Conservation (phyloP, 2,329 filamentous ascomycete genomes). For the Colletotrichum eremochloae region DNA sequence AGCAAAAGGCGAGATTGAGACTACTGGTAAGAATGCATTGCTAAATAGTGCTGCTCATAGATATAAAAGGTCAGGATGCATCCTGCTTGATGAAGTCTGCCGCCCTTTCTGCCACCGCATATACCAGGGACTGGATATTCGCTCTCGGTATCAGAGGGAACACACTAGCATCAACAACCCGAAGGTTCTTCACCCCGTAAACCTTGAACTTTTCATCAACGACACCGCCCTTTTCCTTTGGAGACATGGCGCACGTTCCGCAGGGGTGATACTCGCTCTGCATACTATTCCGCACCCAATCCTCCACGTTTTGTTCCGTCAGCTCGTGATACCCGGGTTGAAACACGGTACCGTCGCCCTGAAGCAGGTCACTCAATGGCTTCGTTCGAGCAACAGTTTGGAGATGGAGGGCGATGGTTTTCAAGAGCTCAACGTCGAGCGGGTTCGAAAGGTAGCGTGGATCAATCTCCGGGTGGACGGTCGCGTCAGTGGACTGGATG, state of each 20-base stretch:
- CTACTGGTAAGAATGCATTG: too few species aligned
- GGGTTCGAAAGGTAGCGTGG: slow-evolving; percentile 38
- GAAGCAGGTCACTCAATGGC: slow-evolving; percentile 32
- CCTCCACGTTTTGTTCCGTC: slow-evolving; percentile 27
- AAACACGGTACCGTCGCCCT: slow-evolving; percentile 18
- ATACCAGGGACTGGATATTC: slow-evolving; percentile 52
- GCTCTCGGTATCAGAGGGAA: slow-evolving; percentile 50
- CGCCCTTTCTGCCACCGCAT: slow-evolving; percentile 53
- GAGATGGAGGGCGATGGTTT: slow-evolving; percentile 26
- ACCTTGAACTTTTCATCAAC: slow-evolving; percentile 50
- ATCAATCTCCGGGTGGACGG: slow-evolving; percentile 25
- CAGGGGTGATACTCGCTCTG: slow-evolving; percentile 41
- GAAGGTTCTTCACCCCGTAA: slow-evolving; percentile 47
- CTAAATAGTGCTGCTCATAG: neutral
- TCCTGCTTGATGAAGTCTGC: slow-evolving; percentile 35
- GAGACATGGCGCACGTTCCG: slow-evolving; percentile 40
- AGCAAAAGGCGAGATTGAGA: neutral
- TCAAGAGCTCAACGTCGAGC: slow-evolving; percentile 29
- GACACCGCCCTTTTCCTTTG: slow-evolving; percentile 46
- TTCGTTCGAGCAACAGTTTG: slow-evolving; percentile 25
- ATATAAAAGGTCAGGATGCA: neutral
- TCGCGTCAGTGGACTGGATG: slow-evolving; percentile 24
- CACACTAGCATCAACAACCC: slow-evolving; percentile 50
- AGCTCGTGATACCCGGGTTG: slow-evolving; percentile 35
- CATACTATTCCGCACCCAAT: slow-evolving; percentile 17